Conservation (phyloP, 805 yeast genomes). For the Wickerhamiella kazuoi region DNA sequence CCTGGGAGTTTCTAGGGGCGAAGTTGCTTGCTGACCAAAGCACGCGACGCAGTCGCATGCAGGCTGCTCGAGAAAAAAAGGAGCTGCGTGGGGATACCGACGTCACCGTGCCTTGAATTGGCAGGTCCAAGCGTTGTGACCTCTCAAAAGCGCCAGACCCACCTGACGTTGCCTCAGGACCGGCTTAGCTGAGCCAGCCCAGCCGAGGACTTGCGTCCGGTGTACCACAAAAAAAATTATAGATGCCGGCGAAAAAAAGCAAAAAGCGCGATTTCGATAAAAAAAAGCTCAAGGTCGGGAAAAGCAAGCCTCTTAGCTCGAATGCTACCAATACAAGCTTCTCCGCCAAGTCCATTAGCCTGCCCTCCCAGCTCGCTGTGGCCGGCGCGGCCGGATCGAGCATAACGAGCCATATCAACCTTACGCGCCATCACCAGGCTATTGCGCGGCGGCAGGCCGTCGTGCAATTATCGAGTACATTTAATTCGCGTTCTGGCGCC, state of each 20-base stretch:
- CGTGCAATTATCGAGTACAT: conserved; percentile 7
- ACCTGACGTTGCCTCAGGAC: no score
- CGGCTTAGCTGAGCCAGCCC: no score
- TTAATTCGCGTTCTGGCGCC: conserved; percentile 8
- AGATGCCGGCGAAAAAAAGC: neutral
- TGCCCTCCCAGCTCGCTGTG: conserved; percentile 27
- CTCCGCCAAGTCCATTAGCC: conserved; percentile 40
- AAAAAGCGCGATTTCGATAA: conserved; percentile 61
- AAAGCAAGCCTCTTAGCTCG: conserved; percentile 48
- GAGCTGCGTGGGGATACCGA: no score
- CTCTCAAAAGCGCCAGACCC: no score
- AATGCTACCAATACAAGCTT: conserved; percentile 79
- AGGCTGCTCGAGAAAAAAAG: no score
- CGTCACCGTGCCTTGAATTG: no score
- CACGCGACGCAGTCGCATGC: no score
- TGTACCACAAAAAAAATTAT: no score
- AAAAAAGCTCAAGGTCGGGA: conserved; percentile 76
- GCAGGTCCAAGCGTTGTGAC: no score
- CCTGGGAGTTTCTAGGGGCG: no score
- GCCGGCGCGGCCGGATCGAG: conserved; percentile 6
- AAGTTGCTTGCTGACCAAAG: no score
- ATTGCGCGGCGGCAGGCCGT: conserved; percentile 14
- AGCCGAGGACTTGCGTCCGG: no score
- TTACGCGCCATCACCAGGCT: conserved; percentile 15
- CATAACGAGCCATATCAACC: conserved; percentile 5